Evolutionary conservation across 225 moss, liverwort and hornwort genomes (phyloP).

Genomic region (Lunularia cruciata): DNA sequence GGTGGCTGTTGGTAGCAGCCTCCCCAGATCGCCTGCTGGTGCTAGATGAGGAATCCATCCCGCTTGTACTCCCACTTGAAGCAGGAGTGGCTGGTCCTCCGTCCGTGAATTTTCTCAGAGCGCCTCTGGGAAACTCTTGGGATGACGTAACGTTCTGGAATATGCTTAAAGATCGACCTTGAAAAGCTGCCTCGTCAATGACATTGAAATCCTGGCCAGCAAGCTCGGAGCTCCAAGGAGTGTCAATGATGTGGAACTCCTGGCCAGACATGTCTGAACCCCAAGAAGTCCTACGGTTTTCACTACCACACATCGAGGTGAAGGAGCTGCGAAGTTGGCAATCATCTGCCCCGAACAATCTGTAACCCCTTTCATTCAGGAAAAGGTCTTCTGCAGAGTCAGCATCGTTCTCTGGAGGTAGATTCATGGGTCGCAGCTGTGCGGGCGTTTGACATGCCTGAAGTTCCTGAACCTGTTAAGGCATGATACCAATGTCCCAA

Average conservation of each 20-base stretch:
- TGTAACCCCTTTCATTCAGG: slow-evolving; percentile 32
- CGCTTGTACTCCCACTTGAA: neutral
- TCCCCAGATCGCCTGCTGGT: neutral
- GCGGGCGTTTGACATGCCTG: slow-evolving; percentile 48
- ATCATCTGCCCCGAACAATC: slow-evolving; percentile 31
- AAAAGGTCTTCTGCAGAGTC: slow-evolving; percentile 36
- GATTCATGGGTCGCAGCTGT: slow-evolving; percentile 43
- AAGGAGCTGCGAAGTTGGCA: slow-evolving; percentile 42
- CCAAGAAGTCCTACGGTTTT: slow-evolving; percentile 45
- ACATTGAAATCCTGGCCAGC: slow-evolving; percentile 43
- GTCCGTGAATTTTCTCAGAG: slow-evolving; percentile 30
- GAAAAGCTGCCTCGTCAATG: slow-evolving; percentile 48
- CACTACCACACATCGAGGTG: slow-evolving; percentile 37
- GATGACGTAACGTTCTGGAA: slow-evolving; percentile 48
- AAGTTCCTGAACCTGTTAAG: slow-evolving; percentile 41
- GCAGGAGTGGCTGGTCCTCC: slow-evolving; percentile 21
- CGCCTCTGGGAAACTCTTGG: slow-evolving; percentile 35
- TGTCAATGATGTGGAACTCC: slow-evolving; percentile 50
- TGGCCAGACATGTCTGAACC: slow-evolving; percentile 46
- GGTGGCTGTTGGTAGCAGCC: slow-evolving; percentile 11
- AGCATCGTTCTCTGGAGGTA: slow-evolving; percentile 29
- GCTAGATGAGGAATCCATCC: slow-evolving; percentile 22
- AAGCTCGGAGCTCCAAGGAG: slow-evolving; percentile 49
- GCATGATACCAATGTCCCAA: too few relatives aligned
- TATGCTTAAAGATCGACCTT: slow-evolving; percentile 39